Conservation (phyloP, 768 basidiomycete genomes). For the Amanita muscaria region DNA sequence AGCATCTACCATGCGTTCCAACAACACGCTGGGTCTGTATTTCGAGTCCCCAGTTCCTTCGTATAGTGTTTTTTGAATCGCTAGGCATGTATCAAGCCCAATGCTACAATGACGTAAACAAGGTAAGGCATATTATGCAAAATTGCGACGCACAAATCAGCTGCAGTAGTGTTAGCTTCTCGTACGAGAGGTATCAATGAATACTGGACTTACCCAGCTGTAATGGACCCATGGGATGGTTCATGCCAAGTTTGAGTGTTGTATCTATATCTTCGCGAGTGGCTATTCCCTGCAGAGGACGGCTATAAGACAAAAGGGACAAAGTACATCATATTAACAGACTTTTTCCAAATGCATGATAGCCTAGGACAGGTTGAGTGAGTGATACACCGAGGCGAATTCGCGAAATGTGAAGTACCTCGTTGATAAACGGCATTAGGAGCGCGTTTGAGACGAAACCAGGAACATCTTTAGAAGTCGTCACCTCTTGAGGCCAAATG, state of each 20-base stretch:
- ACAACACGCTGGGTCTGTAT: slow-evolving; percentile 83
- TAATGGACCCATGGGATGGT: slow-evolving; percentile 90
- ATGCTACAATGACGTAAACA: slow-evolving; percentile 44
- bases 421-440: slow-evolving; percentile 96
- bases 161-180: slow-evolving; percentile 18
- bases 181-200: background rate
- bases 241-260: slow-evolving; percentile 89
- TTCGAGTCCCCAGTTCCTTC: slow-evolving; percentile 89
- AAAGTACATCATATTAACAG: background rate
- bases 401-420: slow-evolving; percentile 33
- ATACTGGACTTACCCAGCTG: slow-evolving; percentile 55
- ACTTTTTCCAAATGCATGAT: slow-evolving; percentile 92
- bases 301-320: too few species aligned
- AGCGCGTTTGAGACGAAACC: slow-evolving; percentile 94
- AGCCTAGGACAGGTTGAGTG: slow-evolving; percentile 39
- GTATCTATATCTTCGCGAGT: slow-evolving; percentile 93
- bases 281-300: slow-evolving; percentile 79
- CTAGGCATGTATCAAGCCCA: slow-evolving; percentile 94
- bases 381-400: background rate
- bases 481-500: slow-evolving; percentile 56
- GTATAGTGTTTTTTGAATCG: slow-evolving; percentile 86
- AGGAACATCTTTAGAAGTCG: slow-evolving; percentile 84
- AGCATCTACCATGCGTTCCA: slow-evolving; percentile 95
- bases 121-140: background rate
- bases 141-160: slow-evolving; percentile 42